Conservation (phyloP, 2,329 filamentous ascomycete species). For the Nannizziopsis arthrosporioides region DNA sequence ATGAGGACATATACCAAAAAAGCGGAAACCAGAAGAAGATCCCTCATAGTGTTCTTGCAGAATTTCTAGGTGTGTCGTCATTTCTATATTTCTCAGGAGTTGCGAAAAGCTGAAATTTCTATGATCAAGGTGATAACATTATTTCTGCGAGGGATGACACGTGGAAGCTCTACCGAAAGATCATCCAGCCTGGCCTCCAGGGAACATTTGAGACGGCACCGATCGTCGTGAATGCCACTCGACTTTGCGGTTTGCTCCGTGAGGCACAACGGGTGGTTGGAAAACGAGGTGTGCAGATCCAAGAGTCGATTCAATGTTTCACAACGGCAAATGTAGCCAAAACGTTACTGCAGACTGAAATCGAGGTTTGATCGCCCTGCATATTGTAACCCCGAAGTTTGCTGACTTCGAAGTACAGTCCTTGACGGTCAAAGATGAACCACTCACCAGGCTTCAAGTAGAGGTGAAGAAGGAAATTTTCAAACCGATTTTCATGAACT, state of each 20-base stretch:
- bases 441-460: neutral
- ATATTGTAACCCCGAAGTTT: neutral
- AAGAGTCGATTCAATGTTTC: slow-evolving; percentile 21
- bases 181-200: slow-evolving; percentile 32
- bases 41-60: slow-evolving; percentile 30
- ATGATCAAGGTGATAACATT: slow-evolving; percentile 30
- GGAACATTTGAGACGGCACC: slow-evolving; percentile 18
- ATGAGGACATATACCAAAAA: slow-evolving; percentile 26
- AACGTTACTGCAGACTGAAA: slow-evolving; percentile 20
- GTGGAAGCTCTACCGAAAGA: slow-evolving; percentile 27
- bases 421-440: neutral
- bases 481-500: slow-evolving; percentile 7
- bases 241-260: slow-evolving; percentile 20
- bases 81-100: neutral
- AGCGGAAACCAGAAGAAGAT: slow-evolving; percentile 35
- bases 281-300: slow-evolving; percentile 15
- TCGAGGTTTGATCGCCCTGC: slow-evolving; percentile 16
- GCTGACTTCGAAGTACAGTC: neutral
- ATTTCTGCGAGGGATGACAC: slow-evolving; percentile 30
- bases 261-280: slow-evolving; percentile 14
- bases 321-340: slow-evolving; percentile 21
- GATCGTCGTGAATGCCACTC: slow-evolving; percentile 19
- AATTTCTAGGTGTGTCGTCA: slow-evolving; percentile 16
- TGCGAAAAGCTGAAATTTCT: neutral
- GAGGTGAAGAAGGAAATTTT: slow-evolving; percentile 6